Percentiles rank a stretch among this genome's conserved stretches.
Conservation (phyloP, 768 basidiomycete genomes). For the Rickenella mellea region DNA sequence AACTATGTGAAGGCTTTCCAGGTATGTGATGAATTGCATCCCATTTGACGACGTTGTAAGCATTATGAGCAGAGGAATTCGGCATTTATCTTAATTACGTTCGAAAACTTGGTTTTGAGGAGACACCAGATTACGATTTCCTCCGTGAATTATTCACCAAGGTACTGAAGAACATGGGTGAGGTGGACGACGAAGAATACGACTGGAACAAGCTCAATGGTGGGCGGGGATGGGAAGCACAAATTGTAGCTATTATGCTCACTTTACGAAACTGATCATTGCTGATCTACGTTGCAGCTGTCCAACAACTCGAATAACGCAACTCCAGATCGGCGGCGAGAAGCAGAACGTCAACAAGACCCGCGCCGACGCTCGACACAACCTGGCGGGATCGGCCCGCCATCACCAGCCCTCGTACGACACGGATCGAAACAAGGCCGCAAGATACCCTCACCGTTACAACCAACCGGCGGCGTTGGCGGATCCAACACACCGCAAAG, state of each 20-base stretch:
- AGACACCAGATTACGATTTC: conserved; percentile 98
- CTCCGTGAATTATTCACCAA: conserved; percentile 90
- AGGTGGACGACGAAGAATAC: conserved; percentile 86
- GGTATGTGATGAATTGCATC: conserved; percentile 36
- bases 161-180: conserved; percentile 84
- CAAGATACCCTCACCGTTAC: conserved; percentile 45
- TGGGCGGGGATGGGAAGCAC: conserved; percentile 91
- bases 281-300: conserved; percentile 19
- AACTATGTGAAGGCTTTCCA: conserved; percentile 91
- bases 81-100: conserved; percentile 99
- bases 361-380: conserved; percentile 57
- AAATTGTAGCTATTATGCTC: conserved; percentile 40
- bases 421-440: conserved; percentile 63
- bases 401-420: conserved; percentile 72
- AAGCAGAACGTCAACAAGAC: conserved; percentile 40
- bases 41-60: conserved; percentile 1
- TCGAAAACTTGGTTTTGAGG: conserved; percentile 96
- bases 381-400: conserved; percentile 48
- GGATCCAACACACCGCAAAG: conserved; percentile 67
- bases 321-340: conserved; percentile 50
- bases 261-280: background rate
- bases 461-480: conserved; percentile 34
- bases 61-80: conserved; percentile 71
- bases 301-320: conserved; percentile 53
- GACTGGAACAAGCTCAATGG: conserved; percentile 95